phyloP scores from a whole-genome alignment of 768 basidiomycete species.

The Mycena haematopus region DNA sequence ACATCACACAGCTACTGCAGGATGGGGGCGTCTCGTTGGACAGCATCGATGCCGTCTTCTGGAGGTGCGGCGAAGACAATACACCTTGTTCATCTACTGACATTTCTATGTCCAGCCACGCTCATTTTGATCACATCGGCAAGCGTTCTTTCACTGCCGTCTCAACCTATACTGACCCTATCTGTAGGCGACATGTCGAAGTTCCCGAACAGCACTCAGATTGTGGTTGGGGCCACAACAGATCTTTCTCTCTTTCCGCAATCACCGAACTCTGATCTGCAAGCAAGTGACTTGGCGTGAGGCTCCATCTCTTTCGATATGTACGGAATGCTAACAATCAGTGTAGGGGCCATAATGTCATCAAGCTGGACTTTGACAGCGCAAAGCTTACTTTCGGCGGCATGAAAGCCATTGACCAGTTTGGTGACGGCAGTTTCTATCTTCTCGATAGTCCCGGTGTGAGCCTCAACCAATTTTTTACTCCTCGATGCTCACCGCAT shows the following conservation, averaged over 20 bases:
- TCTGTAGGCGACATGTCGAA: slow-evolving; percentile 27
- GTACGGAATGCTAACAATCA: neutral
- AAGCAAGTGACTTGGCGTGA: slow-evolving; percentile 25
- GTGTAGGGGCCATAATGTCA: slow-evolving; percentile 13
- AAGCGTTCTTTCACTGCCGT: neutral
- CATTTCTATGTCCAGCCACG: slow-evolving; percentile 13
- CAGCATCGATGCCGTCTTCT: slow-evolving; percentile 21
- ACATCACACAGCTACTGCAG: slow-evolving; percentile 25
- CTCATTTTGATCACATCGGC: slow-evolving; percentile 27
- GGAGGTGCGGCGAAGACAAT: slow-evolving; percentile 14
- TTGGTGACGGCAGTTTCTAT: slow-evolving; percentile 27
- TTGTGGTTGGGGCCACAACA: slow-evolving; percentile 17
- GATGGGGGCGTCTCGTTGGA: slow-evolving; percentile 18
- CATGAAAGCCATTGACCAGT: slow-evolving; percentile 21
- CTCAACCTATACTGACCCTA: neutral
- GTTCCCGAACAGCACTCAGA: slow-evolving; percentile 19
- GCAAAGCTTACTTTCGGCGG: slow-evolving; percentile 19
- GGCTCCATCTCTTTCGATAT: neutral
- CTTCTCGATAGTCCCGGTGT: slow-evolving; percentile 30
- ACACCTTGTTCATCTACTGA: neutral
- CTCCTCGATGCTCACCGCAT: neutral
- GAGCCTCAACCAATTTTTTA: neutral
- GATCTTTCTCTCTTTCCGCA: slow-evolving; percentile 11
- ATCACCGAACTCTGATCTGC: slow-evolving; percentile 6
- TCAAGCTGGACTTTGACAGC: slow-evolving; percentile 11